Percentiles rank a stretch among this genome's conserved stretches.
These are phyloP conservation scores for Annulohypoxylon truncatum DNA, from an alignment of 2,329 filamentous ascomycete genomes.

Conservation along the genomic window DNA sequence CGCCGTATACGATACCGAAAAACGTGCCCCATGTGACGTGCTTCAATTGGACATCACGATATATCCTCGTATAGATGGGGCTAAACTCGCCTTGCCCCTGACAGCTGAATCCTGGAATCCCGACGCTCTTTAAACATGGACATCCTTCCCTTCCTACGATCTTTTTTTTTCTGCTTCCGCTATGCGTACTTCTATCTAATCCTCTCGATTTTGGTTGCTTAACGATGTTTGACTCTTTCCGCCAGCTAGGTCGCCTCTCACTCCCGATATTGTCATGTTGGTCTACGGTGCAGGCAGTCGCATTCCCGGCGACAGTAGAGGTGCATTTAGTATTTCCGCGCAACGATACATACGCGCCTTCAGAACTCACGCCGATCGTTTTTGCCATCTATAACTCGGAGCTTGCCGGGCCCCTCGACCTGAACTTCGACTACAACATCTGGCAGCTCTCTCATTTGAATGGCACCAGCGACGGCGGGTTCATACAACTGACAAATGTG, in stretches of 20 bases:
- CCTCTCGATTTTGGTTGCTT: not conserved
- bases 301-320: not conserved
- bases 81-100: not conserved
- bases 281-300: not conserved
- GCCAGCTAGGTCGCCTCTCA: not conserved
- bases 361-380: slow-evolving; percentile 1
- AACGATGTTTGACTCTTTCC: not conserved
- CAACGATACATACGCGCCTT: slow-evolving; percentile 10
- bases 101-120: not conserved
- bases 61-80: not conserved
- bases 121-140: not conserved
- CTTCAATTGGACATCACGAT: not conserved
- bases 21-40: not conserved
- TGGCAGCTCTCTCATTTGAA: not conserved
- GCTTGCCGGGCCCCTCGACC: slow-evolving; percentile 12
- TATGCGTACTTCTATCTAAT: not conserved
- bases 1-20: not conserved
- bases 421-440: slow-evolving; percentile 2
- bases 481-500: not conserved
- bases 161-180: not conserved
- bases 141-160: not conserved
- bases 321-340: not conserved
- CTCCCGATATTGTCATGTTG: not conserved
- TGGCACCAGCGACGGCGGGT: not conserved
- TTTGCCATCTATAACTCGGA: slow-evolving; percentile 12